Base-by-base conservation (phyloP, 108 stramenopile genomes). In the Cyclostephanos tholiformis region DNA sequence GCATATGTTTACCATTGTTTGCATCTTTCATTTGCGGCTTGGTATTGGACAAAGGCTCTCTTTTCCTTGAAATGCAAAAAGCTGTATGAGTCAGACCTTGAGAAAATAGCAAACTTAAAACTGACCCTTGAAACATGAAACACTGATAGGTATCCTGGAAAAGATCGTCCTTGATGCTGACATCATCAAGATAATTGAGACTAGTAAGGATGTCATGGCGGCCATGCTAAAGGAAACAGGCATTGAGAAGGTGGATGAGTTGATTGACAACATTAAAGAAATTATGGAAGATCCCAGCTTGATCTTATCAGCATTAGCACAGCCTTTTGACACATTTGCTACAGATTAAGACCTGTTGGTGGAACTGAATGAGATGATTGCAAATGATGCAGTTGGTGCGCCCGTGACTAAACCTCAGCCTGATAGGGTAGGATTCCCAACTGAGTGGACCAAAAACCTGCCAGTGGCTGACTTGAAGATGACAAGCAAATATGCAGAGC, bases 51-150 rank as follows among this genome's bases (percentile, higher is more conserved):
- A 94, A 91, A 92, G 29, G 98, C 98, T 19, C 76, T 98, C 12
- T 97, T 95, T 75, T 90, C 94, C 66, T 88, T 99, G 68, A 99
- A 98, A 85, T 89, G 95, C 66, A 98, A 98, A 90, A 99, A 97
- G 72, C 80, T 98, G 56, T 97, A 95, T 73, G 97, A 99, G 69
- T 86, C 91, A 39, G 97, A 99, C 72, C 83, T 94, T 44, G 95
- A 95, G 74, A 99, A 99, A 84, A 97, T 99, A 71, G 84, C 91
- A 72, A 98, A 97, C 70, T 94, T 97, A 22, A 89, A 95, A 69
- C 90, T 95, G 86, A 97, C 95, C 27, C 81, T 97, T 32, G 94
- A 95, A 79, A 91, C 87, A n/a, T n/a, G n/a, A n/a, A n/a, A n/a
- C n/a, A n/a, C n/a, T n/a, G n/a, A 20, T 96, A 98, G 84, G 96